Conservation (phyloP, 2,329 filamentous ascomycete species). For the Aspergillus quadricinctus region DNA sequence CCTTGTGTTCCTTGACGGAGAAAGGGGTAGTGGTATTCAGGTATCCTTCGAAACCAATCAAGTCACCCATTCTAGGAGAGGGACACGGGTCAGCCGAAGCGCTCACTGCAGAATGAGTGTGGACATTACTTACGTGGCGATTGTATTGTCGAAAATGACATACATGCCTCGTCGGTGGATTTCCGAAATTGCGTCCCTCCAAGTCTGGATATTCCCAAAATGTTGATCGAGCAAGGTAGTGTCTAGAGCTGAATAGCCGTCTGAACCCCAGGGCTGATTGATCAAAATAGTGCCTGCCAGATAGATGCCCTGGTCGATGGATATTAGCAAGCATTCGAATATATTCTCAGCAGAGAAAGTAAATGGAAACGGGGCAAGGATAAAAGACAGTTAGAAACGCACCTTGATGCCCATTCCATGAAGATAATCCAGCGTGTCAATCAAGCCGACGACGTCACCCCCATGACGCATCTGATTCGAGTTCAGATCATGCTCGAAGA, state of each 20-base stretch:
- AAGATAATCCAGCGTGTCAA: slow-evolving; percentile 60
- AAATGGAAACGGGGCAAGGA: background rate
- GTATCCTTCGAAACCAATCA: slow-evolving; percentile 59
- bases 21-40: slow-evolving; percentile 58
- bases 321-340: slow-evolving; percentile 1
- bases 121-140: slow-evolving; percentile 50
- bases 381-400: slow-evolving; percentile 1
- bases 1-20: slow-evolving; percentile 52
- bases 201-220: slow-evolving; percentile 55
- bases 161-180: slow-evolving; percentile 63
- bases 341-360: background rate
- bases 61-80: slow-evolving; percentile 47
- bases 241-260: slow-evolving; percentile 58
- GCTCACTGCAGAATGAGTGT: background rate
- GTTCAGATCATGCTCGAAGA: slow-evolving; percentile 57
- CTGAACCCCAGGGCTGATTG: slow-evolving; percentile 61
- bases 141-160: slow-evolving; percentile 62
- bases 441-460: slow-evolving; percentile 55
- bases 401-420: slow-evolving; percentile 62
- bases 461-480: slow-evolving; percentile 62
- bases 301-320: slow-evolving; percentile 49
- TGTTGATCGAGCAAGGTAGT: slow-evolving; percentile 61
- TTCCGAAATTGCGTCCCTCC: slow-evolving; percentile 54
- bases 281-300: slow-evolving; percentile 61
- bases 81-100: background rate